Base-by-base conservation (phyloP, 495 filamentous ascomycete species). In the Xylaria cubensis region DNA sequence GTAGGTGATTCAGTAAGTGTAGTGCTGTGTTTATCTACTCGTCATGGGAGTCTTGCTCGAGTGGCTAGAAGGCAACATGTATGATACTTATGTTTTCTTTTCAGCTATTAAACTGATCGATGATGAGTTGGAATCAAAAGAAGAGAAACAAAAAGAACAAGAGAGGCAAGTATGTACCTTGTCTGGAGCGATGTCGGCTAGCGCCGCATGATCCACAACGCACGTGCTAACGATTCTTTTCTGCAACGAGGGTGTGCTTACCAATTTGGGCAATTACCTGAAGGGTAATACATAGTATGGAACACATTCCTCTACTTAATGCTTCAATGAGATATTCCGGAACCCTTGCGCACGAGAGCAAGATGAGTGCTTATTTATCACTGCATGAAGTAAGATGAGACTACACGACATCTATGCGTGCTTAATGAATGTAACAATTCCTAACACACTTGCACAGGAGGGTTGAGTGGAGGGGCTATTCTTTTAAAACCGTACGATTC, bases 141-240 rank as follows among this genome's bases (percentile, higher is more conserved):
- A 39, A 61, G 58, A 5, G 58, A 39, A 39, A 39, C 32, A 61
- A n/a, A 34, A 39, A 39, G 32, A 61, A 61, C 55, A 63, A 63
- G 42, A 42, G 39, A 29, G 61, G n/a, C 36, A 29, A 64, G 26
- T 29, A 29, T 29, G 26, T 13, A 64, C 10, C 10, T 41, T 42
- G 19, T 17, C n/a, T 44, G 10, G 9, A 64, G 36, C 61, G 61
- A 64, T 64, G 59, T 64, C 69, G 69, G 69, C 42, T 71, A 64
- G 46, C 69, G 13, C 46, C 69, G 69, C 69, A 71, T 71, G 17
- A 9, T 24, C 48, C 34, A 34, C 9, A 32, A 44, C 7, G 36
- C 69, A 71, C 69, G 66, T 69, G 66, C 66, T 34, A 1, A 4
- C 9, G 17, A 61, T 61, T 61, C 56, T 61, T 21, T 4, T 4